phyloP scores from a whole-genome alignment of 164 flowering plant genomes.

The Vitis rotundifolia region DNA sequence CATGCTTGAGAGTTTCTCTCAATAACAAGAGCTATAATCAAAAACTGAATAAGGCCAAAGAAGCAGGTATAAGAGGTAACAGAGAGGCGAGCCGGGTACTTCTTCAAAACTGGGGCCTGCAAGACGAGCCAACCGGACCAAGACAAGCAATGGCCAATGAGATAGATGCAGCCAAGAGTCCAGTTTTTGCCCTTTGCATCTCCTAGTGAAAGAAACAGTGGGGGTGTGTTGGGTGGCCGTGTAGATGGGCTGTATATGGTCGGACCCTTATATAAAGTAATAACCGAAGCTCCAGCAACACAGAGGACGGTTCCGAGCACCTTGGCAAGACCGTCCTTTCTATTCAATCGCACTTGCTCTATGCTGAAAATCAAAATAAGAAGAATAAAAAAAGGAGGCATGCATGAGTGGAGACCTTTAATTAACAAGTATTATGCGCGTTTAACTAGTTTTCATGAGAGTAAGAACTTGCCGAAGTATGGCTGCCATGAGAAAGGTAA shows the following conservation, averaged over 20 bases:
- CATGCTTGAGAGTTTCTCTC: constrained; percentile 77
- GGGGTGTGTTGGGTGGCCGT: constrained; percentile 22
- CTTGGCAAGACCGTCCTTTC: constrained; percentile 88
- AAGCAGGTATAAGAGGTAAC: constrained; percentile 94
- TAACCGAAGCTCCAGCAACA: constrained; percentile 89
- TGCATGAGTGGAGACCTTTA: background rate
- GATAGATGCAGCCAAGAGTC: constrained; percentile 89
- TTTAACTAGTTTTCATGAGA: too few relatives aligned
- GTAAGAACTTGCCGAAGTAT: constrained; percentile 57
- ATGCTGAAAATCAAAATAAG: constrained; percentile 49
- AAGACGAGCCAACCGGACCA: constrained; percentile 98
- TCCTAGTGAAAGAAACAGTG: constrained; percentile 42
- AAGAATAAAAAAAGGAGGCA: background rate
- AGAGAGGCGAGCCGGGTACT: constrained; percentile 92
- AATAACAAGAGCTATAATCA: constrained; percentile 63
- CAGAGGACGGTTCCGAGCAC: constrained; percentile 70
- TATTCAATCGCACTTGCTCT: constrained; percentile 69
- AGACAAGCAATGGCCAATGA: constrained; percentile 92
- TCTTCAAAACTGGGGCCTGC: constrained; percentile 91
- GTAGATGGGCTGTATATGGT: constrained; percentile 65
- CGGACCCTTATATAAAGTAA: constrained; percentile 94
- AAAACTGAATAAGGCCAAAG: constrained; percentile 90
- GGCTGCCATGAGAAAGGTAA: constrained; percentile 97
- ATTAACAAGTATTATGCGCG: too few relatives aligned
- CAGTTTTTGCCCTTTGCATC: constrained; percentile 84